These are phyloP conservation scores for Syncephalis fuscata DNA, from an alignment of 371 early-diverging fungal genomes.

Conservation along the genomic window DNA sequence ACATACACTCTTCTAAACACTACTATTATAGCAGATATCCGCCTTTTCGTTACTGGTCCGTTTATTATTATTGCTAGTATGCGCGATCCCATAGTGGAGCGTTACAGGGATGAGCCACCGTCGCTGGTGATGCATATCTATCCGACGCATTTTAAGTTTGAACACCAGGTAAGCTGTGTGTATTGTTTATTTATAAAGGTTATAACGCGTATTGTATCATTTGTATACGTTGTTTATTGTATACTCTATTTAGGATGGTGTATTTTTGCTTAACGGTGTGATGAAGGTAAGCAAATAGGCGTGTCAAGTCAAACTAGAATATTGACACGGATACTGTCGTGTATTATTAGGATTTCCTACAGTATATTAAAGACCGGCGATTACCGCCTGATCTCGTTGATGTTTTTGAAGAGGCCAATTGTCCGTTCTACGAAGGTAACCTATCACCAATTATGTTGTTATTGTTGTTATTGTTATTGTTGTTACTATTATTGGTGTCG, in stretches of 20 bases:
- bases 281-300: slow-evolving; percentile 17
- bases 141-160: slow-evolving; percentile 32
- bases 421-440: slow-evolving; percentile 26
- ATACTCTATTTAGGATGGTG: slow-evolving; percentile 18
- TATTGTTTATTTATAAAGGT: too few relatives aligned
- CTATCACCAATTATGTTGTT: too few relatives aligned
- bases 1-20: too few relatives aligned
- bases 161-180: slow-evolving; percentile 21
- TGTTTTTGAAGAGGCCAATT: slow-evolving; percentile 24
- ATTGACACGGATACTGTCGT: background rate
- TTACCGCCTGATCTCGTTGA: slow-evolving; percentile 29
- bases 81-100: slow-evolving; percentile 9
- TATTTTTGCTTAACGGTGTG: slow-evolving; percentile 30
- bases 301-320: background rate
- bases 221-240: background rate
- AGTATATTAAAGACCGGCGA: slow-evolving; percentile 22
- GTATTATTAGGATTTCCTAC: slow-evolving; percentile 18
- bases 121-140: slow-evolving; percentile 26
- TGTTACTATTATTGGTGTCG: too few relatives aligned
- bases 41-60: too few relatives aligned
- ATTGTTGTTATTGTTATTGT: too few relatives aligned
- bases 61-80: too few relatives aligned
- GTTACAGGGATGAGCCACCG: slow-evolving; percentile 19
- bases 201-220: background rate
- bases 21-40: too few relatives aligned